Conservation (phyloP, 148 eudicot species). For the Camellia granthamiana region DNA sequence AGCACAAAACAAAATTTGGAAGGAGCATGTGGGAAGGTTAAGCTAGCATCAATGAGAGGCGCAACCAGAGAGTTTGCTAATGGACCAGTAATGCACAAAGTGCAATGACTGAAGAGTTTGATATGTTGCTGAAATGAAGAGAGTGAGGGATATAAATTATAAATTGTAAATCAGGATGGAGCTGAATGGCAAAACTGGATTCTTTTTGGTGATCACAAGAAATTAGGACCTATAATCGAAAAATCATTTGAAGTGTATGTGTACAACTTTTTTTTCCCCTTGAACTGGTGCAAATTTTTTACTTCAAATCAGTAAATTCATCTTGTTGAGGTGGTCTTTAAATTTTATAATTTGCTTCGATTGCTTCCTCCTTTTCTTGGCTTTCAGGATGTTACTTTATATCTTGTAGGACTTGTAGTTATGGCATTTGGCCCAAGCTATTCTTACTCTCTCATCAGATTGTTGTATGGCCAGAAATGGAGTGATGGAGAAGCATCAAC, state of each 20-base stretch:
- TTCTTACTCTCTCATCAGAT: constrained; percentile 85
- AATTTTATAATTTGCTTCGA: constrained; percentile 6
- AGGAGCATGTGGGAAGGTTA: background rate
- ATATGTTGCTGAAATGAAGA: background rate
- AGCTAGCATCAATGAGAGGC: background rate
- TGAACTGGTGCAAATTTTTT: background rate
- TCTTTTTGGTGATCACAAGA: background rate
- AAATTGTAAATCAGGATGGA: background rate
- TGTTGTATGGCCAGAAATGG: constrained; percentile 91
- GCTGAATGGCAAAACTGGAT: background rate
- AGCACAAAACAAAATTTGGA: background rate
- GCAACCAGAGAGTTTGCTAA: background rate
- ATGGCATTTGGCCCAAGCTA: constrained; percentile 96
- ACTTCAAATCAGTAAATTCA: background rate
- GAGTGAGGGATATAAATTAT: background rate
- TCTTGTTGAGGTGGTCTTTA: background rate
- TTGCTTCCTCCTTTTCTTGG: constrained; percentile 4
- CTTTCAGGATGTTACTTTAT: background rate
- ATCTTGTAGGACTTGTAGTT: constrained; percentile 62
- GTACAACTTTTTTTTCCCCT: background rate
- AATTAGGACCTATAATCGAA: background rate
- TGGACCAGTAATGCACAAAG: background rate
- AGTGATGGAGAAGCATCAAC: constrained; percentile 99
- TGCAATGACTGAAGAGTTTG: background rate
- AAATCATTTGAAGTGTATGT: background rate